Conservation (phyloP, 2,329 filamentous ascomycete genomes). For the Davidsoniella virescens region DNA sequence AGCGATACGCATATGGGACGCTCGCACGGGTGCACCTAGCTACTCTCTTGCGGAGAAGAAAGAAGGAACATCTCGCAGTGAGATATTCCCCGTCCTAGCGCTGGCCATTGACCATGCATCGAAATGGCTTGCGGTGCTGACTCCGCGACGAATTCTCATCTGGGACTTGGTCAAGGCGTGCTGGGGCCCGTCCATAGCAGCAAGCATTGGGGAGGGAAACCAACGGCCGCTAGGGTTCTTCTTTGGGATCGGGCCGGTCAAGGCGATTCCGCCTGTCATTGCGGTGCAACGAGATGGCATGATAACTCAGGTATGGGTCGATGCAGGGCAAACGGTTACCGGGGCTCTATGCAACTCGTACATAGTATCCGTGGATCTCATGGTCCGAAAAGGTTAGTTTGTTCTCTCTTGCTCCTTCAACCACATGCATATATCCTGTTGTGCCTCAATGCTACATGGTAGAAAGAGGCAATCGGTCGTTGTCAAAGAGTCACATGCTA, state of each 20-base stretch:
- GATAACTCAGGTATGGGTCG: conserved; percentile 40
- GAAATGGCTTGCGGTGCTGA: conserved; percentile 50
- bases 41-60: conserved; percentile 28
- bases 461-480: not conserved
- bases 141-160: conserved; percentile 38
- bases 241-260: conserved; percentile 26
- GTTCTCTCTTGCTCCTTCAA: not conserved
- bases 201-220: conserved; percentile 33
- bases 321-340: conserved; percentile 22
- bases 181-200: conserved; percentile 37
- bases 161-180: conserved; percentile 44
- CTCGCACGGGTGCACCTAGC: conserved; percentile 28
- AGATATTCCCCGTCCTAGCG: conserved; percentile 43
- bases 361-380: conserved; percentile 32
- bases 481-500: not conserved
- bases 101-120: conserved; percentile 49
- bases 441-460: too few relatives aligned
- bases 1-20: conserved; percentile 48
- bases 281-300: conserved; percentile 48
- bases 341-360: conserved; percentile 33
- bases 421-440: too few relatives aligned
- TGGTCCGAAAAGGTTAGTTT: conserved; percentile 29
- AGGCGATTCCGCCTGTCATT: conserved; percentile 25
- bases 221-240: conserved; percentile 47
- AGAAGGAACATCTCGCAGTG: conserved; percentile 24